Evolutionary conservation across 2,329 filamentous ascomycete species (phyloP).

Genomic region (Paecilomyces sp.): DNA sequence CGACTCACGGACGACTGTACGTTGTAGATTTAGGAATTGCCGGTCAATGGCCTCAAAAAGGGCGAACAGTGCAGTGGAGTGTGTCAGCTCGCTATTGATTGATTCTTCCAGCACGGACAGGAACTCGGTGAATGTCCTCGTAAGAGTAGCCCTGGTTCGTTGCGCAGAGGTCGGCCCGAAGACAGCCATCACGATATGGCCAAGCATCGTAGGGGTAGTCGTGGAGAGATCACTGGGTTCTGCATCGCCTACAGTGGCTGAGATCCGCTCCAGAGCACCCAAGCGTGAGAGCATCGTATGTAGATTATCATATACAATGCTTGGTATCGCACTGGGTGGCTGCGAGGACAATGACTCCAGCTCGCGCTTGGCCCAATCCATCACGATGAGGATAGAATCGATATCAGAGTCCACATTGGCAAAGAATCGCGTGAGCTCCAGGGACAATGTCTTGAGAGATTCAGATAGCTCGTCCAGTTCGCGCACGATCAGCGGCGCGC

Average conservation of each 20-base stretch:
- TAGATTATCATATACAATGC: slow-evolving; percentile 71
- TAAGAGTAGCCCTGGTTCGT: slow-evolving; percentile 70
- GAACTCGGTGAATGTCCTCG: slow-evolving; percentile 83
- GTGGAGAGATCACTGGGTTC: slow-evolving; percentile 15
- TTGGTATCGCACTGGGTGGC: slow-evolving; percentile 58
- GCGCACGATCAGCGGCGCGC: slow-evolving; percentile 74
- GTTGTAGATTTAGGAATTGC: slow-evolving; percentile 81
- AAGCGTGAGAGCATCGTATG: slow-evolving; percentile 64
- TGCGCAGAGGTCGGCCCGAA: slow-evolving; percentile 78
- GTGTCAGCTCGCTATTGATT: slow-evolving; percentile 74
- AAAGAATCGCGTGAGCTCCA: slow-evolving; percentile 87
- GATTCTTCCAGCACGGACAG: slow-evolving; percentile 81
- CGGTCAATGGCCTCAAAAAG: slow-evolving; percentile 90
- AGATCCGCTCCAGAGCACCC: slow-evolving; percentile 31
- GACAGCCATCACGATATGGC: slow-evolving; percentile 60
- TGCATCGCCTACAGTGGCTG: slow-evolving; percentile 14
- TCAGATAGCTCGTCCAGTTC: slow-evolving; percentile 82
- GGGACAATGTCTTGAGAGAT: slow-evolving; percentile 72
- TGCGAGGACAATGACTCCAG: slow-evolving; percentile 61
- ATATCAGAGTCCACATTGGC: slow-evolving; percentile 89
- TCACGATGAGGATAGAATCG: slow-evolving; percentile 84
- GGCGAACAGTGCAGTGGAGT: slow-evolving; percentile 71
- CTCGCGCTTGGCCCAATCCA: slow-evolving; percentile 92
- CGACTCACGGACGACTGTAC: slow-evolving; percentile 76
- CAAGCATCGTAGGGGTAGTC: slow-evolving; percentile 58